Percentiles rank a stretch among this genome's conserved stretches.
phyloP scores from a whole-genome alignment of 1,284 basidiomycete genomes.

The Meripilus lineatus region DNA sequence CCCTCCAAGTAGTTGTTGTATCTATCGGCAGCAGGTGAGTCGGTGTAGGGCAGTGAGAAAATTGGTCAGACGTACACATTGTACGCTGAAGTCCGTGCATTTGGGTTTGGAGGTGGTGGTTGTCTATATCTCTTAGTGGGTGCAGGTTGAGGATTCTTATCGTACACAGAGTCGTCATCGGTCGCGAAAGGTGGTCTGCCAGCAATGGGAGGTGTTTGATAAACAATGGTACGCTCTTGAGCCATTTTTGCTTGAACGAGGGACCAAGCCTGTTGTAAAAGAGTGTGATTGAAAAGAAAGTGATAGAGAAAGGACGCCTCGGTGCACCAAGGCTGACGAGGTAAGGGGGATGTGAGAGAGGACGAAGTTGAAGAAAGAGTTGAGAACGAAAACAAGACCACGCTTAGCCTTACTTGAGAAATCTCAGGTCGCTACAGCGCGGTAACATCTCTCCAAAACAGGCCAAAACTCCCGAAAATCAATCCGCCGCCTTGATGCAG shows the following conservation, averaged over 20 bases:
- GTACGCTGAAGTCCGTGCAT: conserved; percentile 53
- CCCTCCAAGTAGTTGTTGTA: conserved; percentile 58
- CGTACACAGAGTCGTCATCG: conserved; percentile 57
- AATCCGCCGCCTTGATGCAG: too few species aligned
- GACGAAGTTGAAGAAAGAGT: neutral
- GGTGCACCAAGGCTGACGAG: conserved; percentile 18
- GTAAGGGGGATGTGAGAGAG: conserved; percentile 1
- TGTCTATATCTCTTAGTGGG: conserved; percentile 28
- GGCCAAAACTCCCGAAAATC: too few species aligned
- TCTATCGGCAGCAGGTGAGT: conserved; percentile 29
- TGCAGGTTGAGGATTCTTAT: conserved; percentile 35
- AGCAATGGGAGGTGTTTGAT: conserved; percentile 43
- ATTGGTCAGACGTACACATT: conserved; percentile 53
- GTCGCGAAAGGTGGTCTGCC: conserved; percentile 65
- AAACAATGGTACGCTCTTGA: conserved; percentile 26
- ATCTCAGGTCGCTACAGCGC: too few species aligned
- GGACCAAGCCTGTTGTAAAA: neutral
- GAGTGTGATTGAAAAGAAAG: conserved; percentile 17
- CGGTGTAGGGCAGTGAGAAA: conserved; percentile 1
- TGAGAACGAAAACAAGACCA: too few species aligned
- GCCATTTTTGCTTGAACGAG: conserved; percentile 20
- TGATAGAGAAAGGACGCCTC: conserved; percentile 31
- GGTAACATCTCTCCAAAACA: too few species aligned
- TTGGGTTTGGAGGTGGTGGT: conserved; percentile 35
- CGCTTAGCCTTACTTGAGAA: too few species aligned